Evolutionary conservation across 768 basidiomycete species (phyloP), one percentile per base, ranked within the genome.

Genomic region (Pisolithus sp.): DNA sequence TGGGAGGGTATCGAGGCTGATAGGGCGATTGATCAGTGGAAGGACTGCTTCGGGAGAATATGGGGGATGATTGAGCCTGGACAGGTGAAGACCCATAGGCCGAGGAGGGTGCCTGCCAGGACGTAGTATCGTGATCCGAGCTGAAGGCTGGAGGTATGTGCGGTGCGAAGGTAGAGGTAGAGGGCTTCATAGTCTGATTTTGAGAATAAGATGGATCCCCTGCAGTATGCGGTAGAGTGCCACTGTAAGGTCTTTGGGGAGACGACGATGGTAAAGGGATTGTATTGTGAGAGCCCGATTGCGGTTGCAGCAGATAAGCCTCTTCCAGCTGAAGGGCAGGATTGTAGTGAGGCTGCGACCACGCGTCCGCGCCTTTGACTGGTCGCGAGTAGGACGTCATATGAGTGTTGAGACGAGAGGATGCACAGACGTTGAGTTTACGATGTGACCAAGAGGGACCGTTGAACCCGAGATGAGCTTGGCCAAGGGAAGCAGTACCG

Each of bases 301-400:
- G 30, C 24, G 54, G 1, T 4, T 65, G 54, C 15, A 68, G 36
- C 18, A 62, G 15, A 47, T 57, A 62, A 0, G 57, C 42, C 21
- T 69, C 66, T 21, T 69, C 66, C 43, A 69, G 68, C 23, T 68
- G 62, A 8, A 60, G 55, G 46, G 60, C 43, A 2, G 52, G 2
- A 13, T 20, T 12, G 48, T 53, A 60, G 9, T 56, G 57, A 0
- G 44, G 23, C 2, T 57, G 56, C 38, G 58, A 53, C 68, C 66
- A 67, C 6, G 51, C 15, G 39, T 46, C 48, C 10, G 31, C 40
- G 0, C 31, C 52, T 40, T 52, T 46, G 21, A 3, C 24, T 5
- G 44, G 43, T 3, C 59, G 65, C 0, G 60, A 51, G 39, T 61
- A 58, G 0, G 56, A 56, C 7, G 68, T 59, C 66, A 69, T 69